Percentiles rank a stretch among this genome's conserved stretches.
Evolutionary conservation across 306 rosid species (phyloP).

Genomic region (Abrus pulchellus): DNA sequence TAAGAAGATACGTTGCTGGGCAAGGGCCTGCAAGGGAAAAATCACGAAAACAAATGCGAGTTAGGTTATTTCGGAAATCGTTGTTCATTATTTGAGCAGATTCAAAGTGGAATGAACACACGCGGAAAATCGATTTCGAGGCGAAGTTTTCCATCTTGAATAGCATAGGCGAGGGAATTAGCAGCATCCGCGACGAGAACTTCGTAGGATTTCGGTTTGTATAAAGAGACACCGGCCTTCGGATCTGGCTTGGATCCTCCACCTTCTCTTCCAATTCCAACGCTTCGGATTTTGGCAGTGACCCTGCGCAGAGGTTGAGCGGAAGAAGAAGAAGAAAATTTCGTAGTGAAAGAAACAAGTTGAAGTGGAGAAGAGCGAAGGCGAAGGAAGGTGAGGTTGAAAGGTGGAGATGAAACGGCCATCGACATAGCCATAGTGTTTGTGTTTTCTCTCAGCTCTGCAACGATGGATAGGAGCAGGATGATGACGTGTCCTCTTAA

Average conservation of each 20-base stretch:
- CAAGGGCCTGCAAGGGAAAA: constrained; percentile 70
- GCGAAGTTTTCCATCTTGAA: constrained; percentile 73
- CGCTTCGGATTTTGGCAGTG: constrained; percentile 56
- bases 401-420: constrained; percentile 56
- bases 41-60: constrained; percentile 34
- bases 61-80: not conserved
- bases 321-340: not conserved
- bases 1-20: constrained; percentile 89
- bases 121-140: constrained; percentile 98
- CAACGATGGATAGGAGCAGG: not conserved
- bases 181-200: constrained; percentile 87
- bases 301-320: constrained; percentile 25
- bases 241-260: constrained; percentile 53
- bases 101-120: not conserved
- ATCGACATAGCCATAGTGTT: not conserved
- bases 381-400: constrained; percentile 34
- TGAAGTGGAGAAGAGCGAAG: not conserved
- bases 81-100: not conserved
- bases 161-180: constrained; percentile 78
- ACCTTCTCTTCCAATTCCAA: constrained; percentile 49
- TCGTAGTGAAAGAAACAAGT: constrained; percentile 33
- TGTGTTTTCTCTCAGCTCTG: not conserved
- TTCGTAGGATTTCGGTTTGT: constrained; percentile 90
- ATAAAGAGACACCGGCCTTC: constrained; percentile 75
- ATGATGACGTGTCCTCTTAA: constrained; percentile 11